phyloP scores from a whole-genome alignment of 495 filamentous ascomycete genomes.

The Cercophora samala region DNA sequence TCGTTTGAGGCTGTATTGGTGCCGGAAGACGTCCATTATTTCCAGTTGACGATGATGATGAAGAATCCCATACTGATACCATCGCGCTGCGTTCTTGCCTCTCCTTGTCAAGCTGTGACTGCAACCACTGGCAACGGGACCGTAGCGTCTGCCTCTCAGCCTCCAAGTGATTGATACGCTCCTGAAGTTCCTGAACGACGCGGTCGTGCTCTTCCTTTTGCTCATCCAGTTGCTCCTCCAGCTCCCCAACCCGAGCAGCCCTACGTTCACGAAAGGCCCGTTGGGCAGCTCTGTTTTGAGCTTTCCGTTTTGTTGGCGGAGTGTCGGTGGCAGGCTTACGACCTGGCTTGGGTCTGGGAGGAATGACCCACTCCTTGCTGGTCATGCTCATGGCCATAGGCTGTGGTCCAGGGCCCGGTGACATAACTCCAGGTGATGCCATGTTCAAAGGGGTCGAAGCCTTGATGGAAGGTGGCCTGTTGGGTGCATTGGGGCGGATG shows the following conservation, averaged over 20 bases:
- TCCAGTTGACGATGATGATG: conserved; percentile 20
- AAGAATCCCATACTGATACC: conserved; percentile 22
- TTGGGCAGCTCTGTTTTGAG: conserved; percentile 91
- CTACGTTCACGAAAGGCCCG: conserved; percentile 84
- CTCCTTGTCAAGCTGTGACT: conserved; percentile 44
- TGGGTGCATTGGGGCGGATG: conserved; percentile 29
- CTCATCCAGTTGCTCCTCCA: conserved; percentile 78
- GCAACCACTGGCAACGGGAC: conserved; percentile 40
- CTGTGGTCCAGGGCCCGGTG: conserved; percentile 20
- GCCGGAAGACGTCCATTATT: conserved; percentile 7
- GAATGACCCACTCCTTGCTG: conserved; percentile 83
- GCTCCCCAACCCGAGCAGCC: conserved; percentile 77
- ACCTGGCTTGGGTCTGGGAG: conserved; percentile 86
- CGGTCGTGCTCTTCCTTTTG: conserved; percentile 49
- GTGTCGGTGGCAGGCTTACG: conserved; percentile 89
- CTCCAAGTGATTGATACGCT: conserved; percentile 45
- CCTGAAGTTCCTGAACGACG: conserved; percentile 43
- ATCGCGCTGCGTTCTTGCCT: conserved; percentile 29
- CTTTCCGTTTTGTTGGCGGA: conserved; percentile 86
- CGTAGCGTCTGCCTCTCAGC: conserved; percentile 44
- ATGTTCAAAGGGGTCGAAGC: conserved; percentile 23
- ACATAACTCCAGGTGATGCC: conserved; percentile 27
- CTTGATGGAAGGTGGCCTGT: conserved; percentile 20
- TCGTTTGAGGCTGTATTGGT: conserved; percentile 18
- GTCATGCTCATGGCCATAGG: conserved; percentile 51